A percentile compares a stretch with the other conserved stretches of the same genome.
Evolutionary conservation across 192 early-diverging fungal species (phyloP).

Genomic region (Coemansia umbellata): DNA sequence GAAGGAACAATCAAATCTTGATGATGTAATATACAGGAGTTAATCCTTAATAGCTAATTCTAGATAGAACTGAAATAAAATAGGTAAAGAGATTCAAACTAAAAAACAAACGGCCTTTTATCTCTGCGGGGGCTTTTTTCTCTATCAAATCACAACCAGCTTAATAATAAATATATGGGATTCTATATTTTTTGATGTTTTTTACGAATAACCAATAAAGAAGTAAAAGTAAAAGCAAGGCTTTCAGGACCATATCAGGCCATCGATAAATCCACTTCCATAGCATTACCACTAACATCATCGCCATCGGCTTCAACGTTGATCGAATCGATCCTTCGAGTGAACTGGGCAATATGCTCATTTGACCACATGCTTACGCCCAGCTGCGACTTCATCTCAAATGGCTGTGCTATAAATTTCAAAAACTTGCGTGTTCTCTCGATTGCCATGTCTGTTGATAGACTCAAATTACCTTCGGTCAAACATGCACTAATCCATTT

Average conservation of each 20-base stretch:
- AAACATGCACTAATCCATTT: slow-evolving; percentile 94
- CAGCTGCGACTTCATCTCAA: slow-evolving; percentile 71
- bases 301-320: neutral
- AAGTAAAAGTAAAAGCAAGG: too few species aligned
- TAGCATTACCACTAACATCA: neutral
- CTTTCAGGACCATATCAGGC: too few species aligned
- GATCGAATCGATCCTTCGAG: neutral
- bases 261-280: slow-evolving; percentile 14
- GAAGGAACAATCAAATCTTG: neutral
- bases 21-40: too few species aligned
- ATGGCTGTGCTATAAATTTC: slow-evolving; percentile 93
- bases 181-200: too few species aligned
- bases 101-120: too few species aligned
- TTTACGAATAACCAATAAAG: too few species aligned
- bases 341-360: slow-evolving; percentile 60
- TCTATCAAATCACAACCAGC: too few species aligned
- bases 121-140: too few species aligned
- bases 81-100: too few species aligned
- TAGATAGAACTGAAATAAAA: too few species aligned
- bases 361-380: slow-evolving; percentile 86
- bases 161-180: too few species aligned
- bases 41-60: too few species aligned
- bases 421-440: slow-evolving; percentile 89
- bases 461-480: slow-evolving; percentile 80
- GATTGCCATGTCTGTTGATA: slow-evolving; percentile 97